A percentile compares a stretch with the other conserved stretches of the same genome.
These are phyloP conservation scores for Globisporangium canariense DNA, from an alignment of 352 stramenopile genomes.

Conservation along the genomic window DNA sequence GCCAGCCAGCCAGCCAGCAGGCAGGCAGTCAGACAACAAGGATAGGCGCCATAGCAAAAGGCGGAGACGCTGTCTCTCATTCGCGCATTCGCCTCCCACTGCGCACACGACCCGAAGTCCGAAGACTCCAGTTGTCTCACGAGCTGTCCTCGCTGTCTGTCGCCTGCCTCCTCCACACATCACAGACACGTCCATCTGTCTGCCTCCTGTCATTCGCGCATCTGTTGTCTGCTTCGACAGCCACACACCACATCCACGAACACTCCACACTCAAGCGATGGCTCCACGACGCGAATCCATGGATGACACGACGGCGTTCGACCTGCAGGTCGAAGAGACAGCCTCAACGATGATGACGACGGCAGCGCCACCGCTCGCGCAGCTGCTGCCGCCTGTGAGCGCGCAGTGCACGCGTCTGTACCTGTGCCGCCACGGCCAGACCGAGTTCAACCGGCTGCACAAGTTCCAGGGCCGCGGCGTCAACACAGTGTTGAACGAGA, in stretches of 20 bases:
- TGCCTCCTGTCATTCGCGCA: background rate
- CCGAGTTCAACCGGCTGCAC: slow-evolving; percentile 66
- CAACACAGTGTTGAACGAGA: slow-evolving; percentile 66
- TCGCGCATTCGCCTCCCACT: slow-evolving; percentile 23
- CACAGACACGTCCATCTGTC: background rate
- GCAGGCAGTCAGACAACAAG: too few species aligned
- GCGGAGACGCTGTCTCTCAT: slow-evolving; percentile 10
- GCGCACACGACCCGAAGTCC: background rate
- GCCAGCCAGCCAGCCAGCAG: background rate
- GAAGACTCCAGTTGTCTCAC: slow-evolving; percentile 6
- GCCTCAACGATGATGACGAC: background rate
- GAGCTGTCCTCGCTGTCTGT: background rate
- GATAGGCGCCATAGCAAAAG: background rate
- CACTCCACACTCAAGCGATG: slow-evolving; percentile 1
- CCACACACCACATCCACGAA: background rate
- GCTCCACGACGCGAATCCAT: slow-evolving; percentile 19
- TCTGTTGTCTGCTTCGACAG: background rate
- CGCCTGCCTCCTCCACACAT: background rate
- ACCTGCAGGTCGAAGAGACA: background rate
- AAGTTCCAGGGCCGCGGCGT: slow-evolving; percentile 80
- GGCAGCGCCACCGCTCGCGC: slow-evolving; percentile 18
- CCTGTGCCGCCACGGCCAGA: slow-evolving; percentile 78
- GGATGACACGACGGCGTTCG: slow-evolving; percentile 13
- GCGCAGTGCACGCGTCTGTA: slow-evolving; percentile 58
- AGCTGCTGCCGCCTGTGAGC: slow-evolving; percentile 55